phyloP scores from a whole-genome alignment of 345 rosid species.

The Eucalyptus paniculata region DNA sequence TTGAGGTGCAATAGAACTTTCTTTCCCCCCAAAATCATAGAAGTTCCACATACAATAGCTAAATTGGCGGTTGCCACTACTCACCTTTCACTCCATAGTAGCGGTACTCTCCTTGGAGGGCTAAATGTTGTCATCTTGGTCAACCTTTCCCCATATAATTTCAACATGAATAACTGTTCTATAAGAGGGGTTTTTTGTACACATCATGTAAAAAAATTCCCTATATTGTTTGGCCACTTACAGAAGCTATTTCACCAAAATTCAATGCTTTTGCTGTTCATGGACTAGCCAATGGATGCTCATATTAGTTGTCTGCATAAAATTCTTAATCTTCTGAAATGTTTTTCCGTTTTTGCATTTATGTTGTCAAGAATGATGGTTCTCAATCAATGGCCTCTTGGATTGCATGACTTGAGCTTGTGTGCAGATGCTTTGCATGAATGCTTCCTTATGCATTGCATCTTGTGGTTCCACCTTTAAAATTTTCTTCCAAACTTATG shows the following conservation, averaged over 20 bases:
- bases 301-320: neutral
- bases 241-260: neutral
- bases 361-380: neutral
- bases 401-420: neutral
- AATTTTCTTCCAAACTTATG: neutral
- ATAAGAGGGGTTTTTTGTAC: neutral
- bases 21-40: neutral
- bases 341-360: neutral
- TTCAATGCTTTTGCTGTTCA: neutral
- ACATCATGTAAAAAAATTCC: neutral
- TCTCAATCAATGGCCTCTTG: neutral
- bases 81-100: neutral
- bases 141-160: neutral
- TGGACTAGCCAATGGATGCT: neutral
- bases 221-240: neutral
- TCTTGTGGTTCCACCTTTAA: neutral
- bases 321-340: neutral
- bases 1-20: neutral
- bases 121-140: neutral
- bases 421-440: neutral
- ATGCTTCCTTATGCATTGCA: neutral
- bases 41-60: neutral
- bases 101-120: neutral
- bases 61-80: neutral
- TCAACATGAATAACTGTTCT: neutral